These are phyloP conservation scores for Trichomonascaceae sp. DNA, from an alignment of 1,139 yeast genomes.

Conservation along the genomic window DNA sequence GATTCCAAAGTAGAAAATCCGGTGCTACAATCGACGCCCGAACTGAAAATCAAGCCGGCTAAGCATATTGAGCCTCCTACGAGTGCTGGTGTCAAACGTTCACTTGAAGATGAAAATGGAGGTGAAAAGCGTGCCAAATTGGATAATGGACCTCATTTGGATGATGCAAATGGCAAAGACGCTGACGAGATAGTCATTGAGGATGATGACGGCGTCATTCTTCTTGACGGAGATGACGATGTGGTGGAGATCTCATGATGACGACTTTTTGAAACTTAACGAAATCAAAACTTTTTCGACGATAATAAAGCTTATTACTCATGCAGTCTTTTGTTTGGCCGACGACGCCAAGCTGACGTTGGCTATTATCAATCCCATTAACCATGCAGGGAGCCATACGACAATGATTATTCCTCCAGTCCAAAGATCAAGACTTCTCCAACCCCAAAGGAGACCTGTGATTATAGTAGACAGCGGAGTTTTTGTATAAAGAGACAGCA, in stretches of 20 bases:
- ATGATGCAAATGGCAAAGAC: conserved; percentile 15
- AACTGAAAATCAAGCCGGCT: conserved; percentile 12
- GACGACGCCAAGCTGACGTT: not conserved
- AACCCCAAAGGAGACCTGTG: conserved; percentile 46
- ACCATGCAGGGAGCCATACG: conserved; percentile 86
- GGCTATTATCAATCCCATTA: conserved; percentile 40
- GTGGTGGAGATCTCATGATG: conserved; percentile 2
- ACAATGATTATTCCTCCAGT: conserved; percentile 72
- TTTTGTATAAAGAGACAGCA: conserved; percentile 29
- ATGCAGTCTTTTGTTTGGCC: conserved; percentile 1
- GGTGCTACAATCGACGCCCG: conserved; percentile 7
- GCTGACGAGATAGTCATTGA: conserved; percentile 22
- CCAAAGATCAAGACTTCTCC: conserved; percentile 74
- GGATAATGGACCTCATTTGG: conserved; percentile 18
- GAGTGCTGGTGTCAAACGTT: conserved; percentile 2
- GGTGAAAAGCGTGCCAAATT: conserved; percentile 19
- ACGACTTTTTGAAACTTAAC: not conserved
- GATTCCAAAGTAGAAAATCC: conserved; percentile 12
- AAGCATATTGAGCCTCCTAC: conserved; percentile 14
- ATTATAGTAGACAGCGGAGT: conserved; percentile 10
- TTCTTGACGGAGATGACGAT: conserved; percentile 20
- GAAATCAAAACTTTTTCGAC: not conserved
- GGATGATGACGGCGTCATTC: conserved; percentile 27
- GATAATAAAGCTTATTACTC: too few species aligned
- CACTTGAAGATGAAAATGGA: conserved; percentile 3